Evolutionary conservation across 2,329 filamentous ascomycete genomes (phyloP), one percentile per base, ranked within the genome.

Genomic region (Verticillium zaregamsianum): DNA sequence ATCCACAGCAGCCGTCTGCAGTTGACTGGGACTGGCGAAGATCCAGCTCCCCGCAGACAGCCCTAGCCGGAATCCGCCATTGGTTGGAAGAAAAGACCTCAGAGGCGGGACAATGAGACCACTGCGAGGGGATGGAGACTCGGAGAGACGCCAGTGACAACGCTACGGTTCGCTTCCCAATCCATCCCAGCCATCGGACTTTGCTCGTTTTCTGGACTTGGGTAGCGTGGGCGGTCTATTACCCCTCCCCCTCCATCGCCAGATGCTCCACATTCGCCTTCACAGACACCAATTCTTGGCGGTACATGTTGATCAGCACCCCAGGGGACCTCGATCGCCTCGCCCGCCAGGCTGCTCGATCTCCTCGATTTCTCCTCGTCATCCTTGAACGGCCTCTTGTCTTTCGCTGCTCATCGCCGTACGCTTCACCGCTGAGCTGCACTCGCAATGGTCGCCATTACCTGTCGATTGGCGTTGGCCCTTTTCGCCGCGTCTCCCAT

Each of bases 401-500:
- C 14, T 17, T 7, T 40, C 15, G 17, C 28, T 28, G 5, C 6
- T 40, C 17, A 3, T 17, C 37, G 45, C 20, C n/a, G 45, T 20
- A 23, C 23, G 20, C 45, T 52, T 52, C 45, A 12, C 12, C 20
- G 7, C 4, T 9, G 11, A 20, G 23, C n/a, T 14, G 2, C 20
- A 23, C 7, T 40, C 35, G 23, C 57, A n/a, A 58, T 58, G 57
- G 23, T 58, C 25, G 39, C 57, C 45, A 23, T 52, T 9, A 52
- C 20, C 8, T 25, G n/a, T 20, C 45, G 20, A 25, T 23, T 52
- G 45, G 45, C 45, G 45, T 14, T 31, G 54, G 54, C 49, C 25
- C 33, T 66, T 6, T 20, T 65, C 23, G 31, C 60, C 49, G 52
- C 62, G 12, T 31, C 61, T 7, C 55, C 59, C 4, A 14, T 57